A percentile compares a stretch with the other conserved stretches of the same genome.
These are phyloP conservation scores for Rhinocladiella similis DNA, from an alignment of 2,329 filamentous ascomycete genomes.

Conservation along the genomic window DNA sequence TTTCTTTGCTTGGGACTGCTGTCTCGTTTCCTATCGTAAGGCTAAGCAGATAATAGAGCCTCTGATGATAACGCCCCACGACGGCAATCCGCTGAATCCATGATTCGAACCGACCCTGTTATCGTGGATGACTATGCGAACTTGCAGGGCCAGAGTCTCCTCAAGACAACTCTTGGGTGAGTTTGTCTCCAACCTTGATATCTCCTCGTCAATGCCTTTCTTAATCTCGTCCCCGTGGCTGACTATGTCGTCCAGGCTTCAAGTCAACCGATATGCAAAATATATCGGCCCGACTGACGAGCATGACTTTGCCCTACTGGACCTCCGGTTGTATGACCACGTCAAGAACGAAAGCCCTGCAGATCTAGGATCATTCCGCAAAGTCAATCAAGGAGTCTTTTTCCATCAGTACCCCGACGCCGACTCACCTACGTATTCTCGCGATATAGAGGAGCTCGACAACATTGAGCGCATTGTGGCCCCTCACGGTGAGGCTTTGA, in stretches of 20 bases:
- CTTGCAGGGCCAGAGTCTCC: constrained; percentile 23
- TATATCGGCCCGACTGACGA: constrained; percentile 32
- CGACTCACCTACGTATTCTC: constrained; percentile 27
- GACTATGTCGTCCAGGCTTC: constrained; percentile 28
- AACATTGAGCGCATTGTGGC: constrained; percentile 70
- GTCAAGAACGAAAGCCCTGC: constrained; percentile 25
- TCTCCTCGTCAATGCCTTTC: constrained; percentile 15
- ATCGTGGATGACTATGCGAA: constrained; percentile 26
- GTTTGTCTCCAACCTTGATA: constrained; percentile 5
- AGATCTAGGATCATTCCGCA: constrained; percentile 30
- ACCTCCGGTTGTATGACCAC: constrained; percentile 30
- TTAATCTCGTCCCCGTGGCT: constrained; percentile 15
- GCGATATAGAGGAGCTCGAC: constrained; percentile 30
- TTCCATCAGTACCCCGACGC: constrained; percentile 30
- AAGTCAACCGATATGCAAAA: constrained; percentile 30
- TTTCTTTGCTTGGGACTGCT: constrained; percentile 1
- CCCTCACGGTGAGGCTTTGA: constrained; percentile 72
- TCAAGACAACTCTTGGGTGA: constrained; percentile 30
- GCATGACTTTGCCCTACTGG: constrained; percentile 30
- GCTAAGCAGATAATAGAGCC: constrained; percentile 28
- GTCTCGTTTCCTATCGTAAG: constrained; percentile 18
- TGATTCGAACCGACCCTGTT: constrained; percentile 18
- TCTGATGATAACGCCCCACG: constrained; percentile 26
- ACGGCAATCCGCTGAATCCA: constrained; percentile 23
- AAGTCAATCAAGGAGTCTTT: constrained; percentile 29